phyloP scores from a whole-genome alignment of 2,329 filamentous ascomycete genomes.

The Annulohypoxylon truncatum region DNA sequence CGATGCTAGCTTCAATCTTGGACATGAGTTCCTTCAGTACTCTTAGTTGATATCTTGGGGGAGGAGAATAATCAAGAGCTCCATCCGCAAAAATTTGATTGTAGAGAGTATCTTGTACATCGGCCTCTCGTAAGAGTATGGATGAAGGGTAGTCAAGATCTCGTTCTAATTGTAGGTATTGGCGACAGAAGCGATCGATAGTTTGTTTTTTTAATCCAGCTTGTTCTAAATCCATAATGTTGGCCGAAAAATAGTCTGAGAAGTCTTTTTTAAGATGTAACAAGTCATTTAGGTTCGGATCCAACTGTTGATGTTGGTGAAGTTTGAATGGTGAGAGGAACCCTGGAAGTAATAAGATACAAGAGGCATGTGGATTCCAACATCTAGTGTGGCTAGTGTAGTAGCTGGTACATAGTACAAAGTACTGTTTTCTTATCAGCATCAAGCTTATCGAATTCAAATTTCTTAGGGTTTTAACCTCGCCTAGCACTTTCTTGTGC shows the following conservation, averaged over 20 bases:
- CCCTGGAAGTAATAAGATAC: too few species aligned
- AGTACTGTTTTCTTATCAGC: background rate
- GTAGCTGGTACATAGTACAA: background rate
- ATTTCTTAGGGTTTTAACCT: conserved; percentile 37
- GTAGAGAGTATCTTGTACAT: conserved; percentile 75
- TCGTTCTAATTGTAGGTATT: conserved; percentile 82
- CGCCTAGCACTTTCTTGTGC: conserved; percentile 27
- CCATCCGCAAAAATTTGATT: conserved; percentile 72
- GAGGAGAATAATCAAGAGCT: conserved; percentile 67
- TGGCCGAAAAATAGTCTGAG: background rate
- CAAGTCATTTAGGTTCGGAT: background rate
- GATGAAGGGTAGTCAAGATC: conserved; percentile 72
- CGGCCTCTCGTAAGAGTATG: conserved; percentile 66
- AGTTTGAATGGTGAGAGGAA: too few species aligned
- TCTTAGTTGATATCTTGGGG: conserved; percentile 75
- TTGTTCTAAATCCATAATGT: conserved; percentile 11
- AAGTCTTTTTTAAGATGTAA: background rate
- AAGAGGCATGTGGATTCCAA: too few species aligned
- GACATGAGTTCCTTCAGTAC: conserved; percentile 79
- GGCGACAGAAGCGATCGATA: conserved; percentile 70
- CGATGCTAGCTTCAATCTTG: conserved; percentile 78
- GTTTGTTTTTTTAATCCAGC: background rate
- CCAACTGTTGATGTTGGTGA: too few species aligned
- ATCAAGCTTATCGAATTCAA: background rate
- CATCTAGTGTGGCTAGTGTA: background rate